Conservation (phyloP, 1,139 yeast genomes). For the Entelexis sorbosivorans region DNA sequence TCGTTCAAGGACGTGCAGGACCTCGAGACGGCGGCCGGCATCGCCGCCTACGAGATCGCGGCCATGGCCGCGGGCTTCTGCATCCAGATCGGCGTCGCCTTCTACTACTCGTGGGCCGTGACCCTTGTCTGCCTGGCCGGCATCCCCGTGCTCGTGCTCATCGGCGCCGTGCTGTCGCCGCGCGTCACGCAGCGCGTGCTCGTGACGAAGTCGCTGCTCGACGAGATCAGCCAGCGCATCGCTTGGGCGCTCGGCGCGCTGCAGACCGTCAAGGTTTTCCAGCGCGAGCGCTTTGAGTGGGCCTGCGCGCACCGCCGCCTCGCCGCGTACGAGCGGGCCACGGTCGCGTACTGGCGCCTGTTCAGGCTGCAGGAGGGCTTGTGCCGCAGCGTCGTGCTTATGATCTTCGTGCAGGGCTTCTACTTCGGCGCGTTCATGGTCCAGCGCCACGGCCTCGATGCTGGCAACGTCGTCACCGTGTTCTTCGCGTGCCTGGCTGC, state of each 20-base stretch:
- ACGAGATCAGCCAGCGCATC: conserved; percentile 48
- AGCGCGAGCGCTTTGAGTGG: conserved; percentile 46
- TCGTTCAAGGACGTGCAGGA: conserved; percentile 24
- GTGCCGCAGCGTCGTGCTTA: conserved; percentile 46
- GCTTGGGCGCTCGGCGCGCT: conserved; percentile 62
- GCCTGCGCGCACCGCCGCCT: conserved; percentile 37
- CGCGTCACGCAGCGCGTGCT: conserved; percentile 42
- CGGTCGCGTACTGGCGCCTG: conserved; percentile 39
- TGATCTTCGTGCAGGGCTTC: conserved; percentile 83
- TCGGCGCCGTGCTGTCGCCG: conserved; percentile 44
- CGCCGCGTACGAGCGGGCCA: conserved; percentile 39
- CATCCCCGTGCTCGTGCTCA: conserved; percentile 51
- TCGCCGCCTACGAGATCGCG: conserved; percentile 12
- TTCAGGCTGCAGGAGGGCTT: conserved; percentile 49
- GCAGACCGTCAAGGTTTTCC: conserved; percentile 49
- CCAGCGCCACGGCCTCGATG: conserved; percentile 36
- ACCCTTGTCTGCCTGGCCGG: conserved; percentile 64
- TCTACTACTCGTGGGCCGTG: conserved; percentile 72
- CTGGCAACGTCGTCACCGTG: conserved; percentile 66
- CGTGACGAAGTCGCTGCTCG: conserved; percentile 47
- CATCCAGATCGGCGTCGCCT: conserved; percentile 54
- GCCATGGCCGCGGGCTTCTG: conserved; percentile 27
- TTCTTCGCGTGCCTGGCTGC: conserved; percentile 69
- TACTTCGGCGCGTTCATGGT: conserved; percentile 77
- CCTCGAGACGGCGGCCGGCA: conserved; percentile 22